Percentiles rank a stretch among this genome's conserved stretches.
Evolutionary conservation across 2,329 filamentous ascomycete genomes (phyloP).

Genomic region (Didymella pomorum): DNA sequence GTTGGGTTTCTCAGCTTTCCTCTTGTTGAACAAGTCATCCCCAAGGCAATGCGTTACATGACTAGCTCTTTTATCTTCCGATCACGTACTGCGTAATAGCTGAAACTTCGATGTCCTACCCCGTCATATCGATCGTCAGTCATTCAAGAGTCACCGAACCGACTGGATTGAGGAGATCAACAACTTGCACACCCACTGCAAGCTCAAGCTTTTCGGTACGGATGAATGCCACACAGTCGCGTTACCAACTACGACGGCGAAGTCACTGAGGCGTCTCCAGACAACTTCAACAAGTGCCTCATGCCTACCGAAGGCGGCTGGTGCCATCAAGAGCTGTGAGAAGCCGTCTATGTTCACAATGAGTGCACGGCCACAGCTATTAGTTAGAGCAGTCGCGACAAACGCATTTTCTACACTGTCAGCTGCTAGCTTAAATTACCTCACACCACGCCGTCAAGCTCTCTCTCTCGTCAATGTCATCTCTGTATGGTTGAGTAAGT

Average conservation of each 20-base stretch:
- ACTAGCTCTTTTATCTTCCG: neutral
- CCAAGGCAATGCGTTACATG: neutral
- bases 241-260: neutral
- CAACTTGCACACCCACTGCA: conserved; percentile 20
- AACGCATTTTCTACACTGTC: neutral
- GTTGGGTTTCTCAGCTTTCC: neutral
- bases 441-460: too few species aligned
- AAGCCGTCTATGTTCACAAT: neutral
- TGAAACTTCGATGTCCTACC: neutral
- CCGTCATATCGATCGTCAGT: neutral
- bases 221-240: conserved; percentile 12
- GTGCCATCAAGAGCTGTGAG: too few species aligned
- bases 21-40: neutral
- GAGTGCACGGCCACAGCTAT: neutral
- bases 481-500: conserved; percentile 19
- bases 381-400: neutral
- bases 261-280: conserved; percentile 2
- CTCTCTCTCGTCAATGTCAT: neutral
- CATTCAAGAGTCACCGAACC: neutral
- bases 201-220: conserved; percentile 22
- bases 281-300: conserved; percentile 16
- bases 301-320: too few species aligned
- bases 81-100: neutral
- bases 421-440: neutral
- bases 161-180: conserved; percentile 32